Base-by-base conservation (phyloP, 2,329 filamentous ascomycete species). In the Fusarium newnesense region DNA sequence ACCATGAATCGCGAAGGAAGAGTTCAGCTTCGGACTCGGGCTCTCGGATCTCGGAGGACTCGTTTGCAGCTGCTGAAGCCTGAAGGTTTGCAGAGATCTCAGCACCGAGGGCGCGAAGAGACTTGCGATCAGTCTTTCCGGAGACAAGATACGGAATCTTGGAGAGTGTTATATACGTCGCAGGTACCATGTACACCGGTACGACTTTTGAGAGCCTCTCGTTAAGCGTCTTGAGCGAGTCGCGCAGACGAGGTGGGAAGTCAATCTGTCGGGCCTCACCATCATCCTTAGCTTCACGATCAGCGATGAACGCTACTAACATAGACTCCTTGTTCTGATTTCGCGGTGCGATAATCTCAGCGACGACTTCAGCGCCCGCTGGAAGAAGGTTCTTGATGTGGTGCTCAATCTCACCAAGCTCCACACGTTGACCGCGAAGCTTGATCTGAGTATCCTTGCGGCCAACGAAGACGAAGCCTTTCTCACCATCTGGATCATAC, bases 381-480 rank as follows among this genome's bases (percentile, higher is more conserved):
- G 85, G 83, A 18, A 88, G 75, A 15, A 75, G 42, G 36, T 81
- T 79, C 18, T 81, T 80, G 64, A 87, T 83, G 67, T 87, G 83
- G 62, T 85, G 84, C 72, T 88, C 87, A 11, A 88, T 86, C 72
- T 88, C 86, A 2, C 85, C 84, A 26, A 91, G 83, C 80, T 91
- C 93, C 58, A 92, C 87, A 61, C 91, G 84, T 72, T 89, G 91
- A 32, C 93, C 93, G 16, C 87, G 85, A 34, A 93, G 81, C 80
- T 94, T 93, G 61, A 92, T 87, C 78, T 91, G 91, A n/a, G 87
- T 87, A 75, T 93, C 91, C 73, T 90, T 91, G 54, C 92, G 85
- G 21, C 90, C 90, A 43, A 91, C 83, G 67, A 89, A 91, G 13
- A 86, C 80, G 43, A 91, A 85, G 11, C 84, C 84, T 2, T 87